Percentiles rank a stretch among this genome's conserved stretches.
Evolutionary conservation across 192 early-diverging fungal genomes (phyloP).

Genomic region (Entomortierella beljakovae): DNA sequence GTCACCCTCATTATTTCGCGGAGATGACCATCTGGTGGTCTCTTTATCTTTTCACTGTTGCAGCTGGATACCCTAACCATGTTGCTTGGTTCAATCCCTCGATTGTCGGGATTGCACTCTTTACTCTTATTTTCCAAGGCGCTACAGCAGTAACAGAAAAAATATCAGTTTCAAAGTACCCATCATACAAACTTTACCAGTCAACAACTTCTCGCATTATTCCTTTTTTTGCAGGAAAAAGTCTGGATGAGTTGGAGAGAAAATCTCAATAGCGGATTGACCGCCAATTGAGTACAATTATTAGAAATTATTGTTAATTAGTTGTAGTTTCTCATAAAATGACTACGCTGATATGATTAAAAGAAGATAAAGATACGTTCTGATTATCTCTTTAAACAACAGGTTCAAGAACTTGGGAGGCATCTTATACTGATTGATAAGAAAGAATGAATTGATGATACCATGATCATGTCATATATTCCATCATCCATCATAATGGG

Average conservation of each 20-base stretch:
- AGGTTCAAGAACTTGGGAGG: too few species aligned
- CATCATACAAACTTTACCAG: constrained; percentile 77
- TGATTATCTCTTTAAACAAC: too few species aligned
- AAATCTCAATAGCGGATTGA: constrained; percentile 40
- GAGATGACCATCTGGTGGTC: constrained; percentile 78
- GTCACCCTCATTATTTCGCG: constrained; percentile 91
- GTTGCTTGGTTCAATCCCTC: constrained; percentile 55
- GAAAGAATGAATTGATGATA: too few species aligned
- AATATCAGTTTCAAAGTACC: constrained; percentile 79
- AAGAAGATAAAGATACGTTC: too few species aligned
- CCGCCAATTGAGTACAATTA: too few species aligned
- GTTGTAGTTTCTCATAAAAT: too few species aligned
- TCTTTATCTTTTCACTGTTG: constrained; percentile 69
- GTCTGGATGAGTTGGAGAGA: constrained; percentile 35
- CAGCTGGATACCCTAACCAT: constrained; percentile 52
- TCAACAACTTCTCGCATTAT: constrained; percentile 67
- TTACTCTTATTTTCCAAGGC: constrained; percentile 79
- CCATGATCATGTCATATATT: too few species aligned
- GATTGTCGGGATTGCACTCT: constrained; percentile 58
- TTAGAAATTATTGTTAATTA: too few species aligned
- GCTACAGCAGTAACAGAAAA: constrained; percentile 71
- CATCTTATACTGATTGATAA: too few species aligned
- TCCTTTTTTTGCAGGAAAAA: constrained; percentile 56
- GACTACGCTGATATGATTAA: too few species aligned
- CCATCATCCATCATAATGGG: too few species aligned